Evolutionary conservation across 345 rosid genomes (phyloP).

Genomic region (Arabidopsis arenosa): DNA sequence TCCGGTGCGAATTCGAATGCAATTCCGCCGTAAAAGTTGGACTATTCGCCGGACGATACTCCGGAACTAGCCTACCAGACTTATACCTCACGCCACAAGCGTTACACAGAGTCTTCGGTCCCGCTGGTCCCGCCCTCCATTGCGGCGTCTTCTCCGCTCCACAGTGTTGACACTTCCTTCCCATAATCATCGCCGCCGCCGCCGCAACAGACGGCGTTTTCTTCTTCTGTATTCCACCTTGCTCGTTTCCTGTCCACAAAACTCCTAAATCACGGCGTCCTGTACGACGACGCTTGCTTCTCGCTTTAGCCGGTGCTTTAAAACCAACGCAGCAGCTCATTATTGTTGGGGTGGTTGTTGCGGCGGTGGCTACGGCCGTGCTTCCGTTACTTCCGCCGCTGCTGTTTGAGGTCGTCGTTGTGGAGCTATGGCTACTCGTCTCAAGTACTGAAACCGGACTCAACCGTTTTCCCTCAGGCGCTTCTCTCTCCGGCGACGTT

Average conservation of each 20-base stretch:
- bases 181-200: constrained; percentile 42
- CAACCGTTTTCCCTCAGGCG: constrained; percentile 46
- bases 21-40: constrained; percentile 64
- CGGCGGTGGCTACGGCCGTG: background rate
- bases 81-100: constrained; percentile 90
- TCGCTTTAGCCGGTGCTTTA: constrained; percentile 58
- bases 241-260: constrained; percentile 37
- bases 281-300: constrained; percentile 62
- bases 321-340: constrained; percentile 53
- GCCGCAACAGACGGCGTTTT: constrained; percentile 19
- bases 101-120: constrained; percentile 85
- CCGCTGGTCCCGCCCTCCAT: constrained; percentile 84
- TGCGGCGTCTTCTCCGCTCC: constrained; percentile 89
- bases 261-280: constrained; percentile 48
- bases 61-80: constrained; percentile 84
- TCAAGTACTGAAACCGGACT: constrained; percentile 79
- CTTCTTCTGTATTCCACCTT: constrained; percentile 46
- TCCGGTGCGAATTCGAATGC: constrained; percentile 88
- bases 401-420: constrained; percentile 45
- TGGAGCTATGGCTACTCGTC: constrained; percentile 56
- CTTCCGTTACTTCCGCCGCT: constrained; percentile 42
- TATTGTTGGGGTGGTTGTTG: constrained; percentile 28
- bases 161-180: constrained; percentile 86
- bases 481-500: constrained; percentile 35
- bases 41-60: constrained; percentile 82